Evolutionary conservation across 257 asterid genomes (phyloP), one percentile per base, ranked within the genome.

Genomic region (Mitragyna speciosa): DNA sequence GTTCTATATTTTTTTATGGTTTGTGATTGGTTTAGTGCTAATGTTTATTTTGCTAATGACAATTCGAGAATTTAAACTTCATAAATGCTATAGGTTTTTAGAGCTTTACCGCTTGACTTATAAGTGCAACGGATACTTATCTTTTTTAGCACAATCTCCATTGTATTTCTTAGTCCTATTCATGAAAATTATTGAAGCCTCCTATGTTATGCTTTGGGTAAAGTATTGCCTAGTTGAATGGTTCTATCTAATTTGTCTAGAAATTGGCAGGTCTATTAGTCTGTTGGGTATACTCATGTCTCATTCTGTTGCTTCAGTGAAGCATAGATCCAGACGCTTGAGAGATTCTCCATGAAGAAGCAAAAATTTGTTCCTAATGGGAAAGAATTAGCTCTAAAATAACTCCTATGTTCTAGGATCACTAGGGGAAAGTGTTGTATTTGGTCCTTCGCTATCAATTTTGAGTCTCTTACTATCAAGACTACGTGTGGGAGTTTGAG

Each of bases 281-380:
- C 98, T 95, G 0, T 82, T 92, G 95, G 90, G 86, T 0, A 93
- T 94, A 68, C 88, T 88, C 17, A 93, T 87, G 75, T 89, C 96
- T 1, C 95, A 92, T 80, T 94, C 98, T 15, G 87, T 94, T 72
- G 97, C 95, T 67, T 91, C 92, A 14, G 94, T 94, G 73, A 94
- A 94, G 74, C 90, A 91, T 31, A 88, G 92, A 90, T 92, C 48
- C 94, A 94, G 63, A 84, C 80, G 33, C 81, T 78, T 75, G 86
- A 82, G 76, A 97, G 98, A 15, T 89, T 92, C 88, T 89, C 87
- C 43, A 92, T 84, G 33, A 92, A 87, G 87, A 91, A 83, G 73
- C 97, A 92, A 81, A 94, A 86, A 56, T 91, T 94, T 66, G 93
- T 94, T 58, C 92, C 82, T 65, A 91, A 87, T 58, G 98, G 98